Evolutionary conservation across 2,329 filamentous ascomycete genomes (phyloP).

Genomic region (Endothia cerciana): DNA sequence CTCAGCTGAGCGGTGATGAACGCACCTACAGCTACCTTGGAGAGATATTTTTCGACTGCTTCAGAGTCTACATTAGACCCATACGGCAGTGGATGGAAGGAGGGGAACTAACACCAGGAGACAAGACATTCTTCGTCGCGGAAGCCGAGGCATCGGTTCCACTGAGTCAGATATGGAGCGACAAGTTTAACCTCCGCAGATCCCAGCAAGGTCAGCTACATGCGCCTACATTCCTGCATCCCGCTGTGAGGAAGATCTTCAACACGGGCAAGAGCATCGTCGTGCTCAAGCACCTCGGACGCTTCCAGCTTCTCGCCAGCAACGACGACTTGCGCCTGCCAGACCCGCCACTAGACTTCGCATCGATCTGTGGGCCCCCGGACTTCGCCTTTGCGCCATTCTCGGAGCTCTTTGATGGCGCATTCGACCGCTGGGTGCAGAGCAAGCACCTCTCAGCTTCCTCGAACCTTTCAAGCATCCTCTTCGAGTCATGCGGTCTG

Average conservation of each 20-base stretch:
- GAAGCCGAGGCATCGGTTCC: slow-evolving; percentile 61
- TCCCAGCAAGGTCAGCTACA: slow-evolving; percentile 64
- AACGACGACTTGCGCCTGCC: slow-evolving; percentile 8
- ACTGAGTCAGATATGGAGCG: slow-evolving; percentile 72
- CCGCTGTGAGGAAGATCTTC: slow-evolving; percentile 74
- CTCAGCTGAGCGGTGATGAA: slow-evolving; percentile 71
- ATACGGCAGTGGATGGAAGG: slow-evolving; percentile 84
- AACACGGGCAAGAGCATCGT: slow-evolving; percentile 87
- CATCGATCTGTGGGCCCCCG: slow-evolving; percentile 53
- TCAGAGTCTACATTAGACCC: slow-evolving; percentile 79
- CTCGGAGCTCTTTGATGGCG: slow-evolving; percentile 70
- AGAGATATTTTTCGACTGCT: slow-evolving; percentile 76
- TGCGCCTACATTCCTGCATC: slow-evolving; percentile 75
- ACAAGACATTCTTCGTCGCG: slow-evolving; percentile 77
- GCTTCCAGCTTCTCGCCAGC: slow-evolving; percentile 43
- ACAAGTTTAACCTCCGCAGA: slow-evolving; percentile 69
- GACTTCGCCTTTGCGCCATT: slow-evolving; percentile 65
- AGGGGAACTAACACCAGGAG: slow-evolving; percentile 67
- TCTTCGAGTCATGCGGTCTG: slow-evolving; percentile 73
- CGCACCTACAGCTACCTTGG: slow-evolving; percentile 66
- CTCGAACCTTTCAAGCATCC: slow-evolving; percentile 62
- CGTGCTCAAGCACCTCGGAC: slow-evolving; percentile 74
- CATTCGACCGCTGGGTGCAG: slow-evolving; percentile 77
- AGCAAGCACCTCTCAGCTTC: slow-evolving; percentile 74
- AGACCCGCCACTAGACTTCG: slow-evolving; percentile 59